Percentiles rank a stretch among this genome's conserved stretches.
Evolutionary conservation across 176 grass and related monocot genomes (phyloP).

Genomic region (Phoenix roebelenii): DNA sequence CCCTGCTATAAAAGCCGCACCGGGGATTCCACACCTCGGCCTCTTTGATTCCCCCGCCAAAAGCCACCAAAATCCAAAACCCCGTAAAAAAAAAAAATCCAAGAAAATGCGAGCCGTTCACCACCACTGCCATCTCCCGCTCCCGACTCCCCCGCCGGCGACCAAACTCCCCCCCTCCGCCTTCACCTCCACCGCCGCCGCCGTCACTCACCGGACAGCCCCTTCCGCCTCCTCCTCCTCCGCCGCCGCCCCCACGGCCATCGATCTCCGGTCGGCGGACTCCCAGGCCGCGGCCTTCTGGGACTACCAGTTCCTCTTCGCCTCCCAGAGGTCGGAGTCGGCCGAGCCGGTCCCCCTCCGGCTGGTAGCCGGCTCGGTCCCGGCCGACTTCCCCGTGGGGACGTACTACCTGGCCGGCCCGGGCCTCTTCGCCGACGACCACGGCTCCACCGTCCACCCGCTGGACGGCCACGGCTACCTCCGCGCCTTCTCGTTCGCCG

Average conservation of each 20-base stretch:
- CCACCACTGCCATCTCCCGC: conserved; percentile 2
- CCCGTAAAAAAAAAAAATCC: too few relatives aligned
- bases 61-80: too few relatives aligned
- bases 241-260: not conserved
- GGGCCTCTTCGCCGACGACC: conserved; percentile 77
- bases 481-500: conserved; percentile 61
- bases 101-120: conserved; percentile 10
- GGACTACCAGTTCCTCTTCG: conserved; percentile 98
- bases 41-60: too few relatives aligned
- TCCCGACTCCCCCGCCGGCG: not conserved
- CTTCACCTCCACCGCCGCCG: not conserved
- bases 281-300: conserved; percentile 52
- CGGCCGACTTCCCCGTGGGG: conserved; percentile 55
- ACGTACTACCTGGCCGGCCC: conserved; percentile 87
- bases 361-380: conserved; percentile 49
- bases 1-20: too few relatives aligned
- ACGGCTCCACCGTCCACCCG: conserved; percentile 95
- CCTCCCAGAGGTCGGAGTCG: conserved; percentile 69
- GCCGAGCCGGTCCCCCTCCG: conserved; percentile 41
- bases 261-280: conserved; percentile 17
- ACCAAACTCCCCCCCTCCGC: not conserved
- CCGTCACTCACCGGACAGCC: not conserved
- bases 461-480: conserved; percentile 98
- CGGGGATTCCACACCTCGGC: too few relatives aligned
- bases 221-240: not conserved